These are phyloP conservation scores for Hypsizygus marmoreus DNA, from an alignment of 768 basidiomycete species.

Conservation along the genomic window DNA sequence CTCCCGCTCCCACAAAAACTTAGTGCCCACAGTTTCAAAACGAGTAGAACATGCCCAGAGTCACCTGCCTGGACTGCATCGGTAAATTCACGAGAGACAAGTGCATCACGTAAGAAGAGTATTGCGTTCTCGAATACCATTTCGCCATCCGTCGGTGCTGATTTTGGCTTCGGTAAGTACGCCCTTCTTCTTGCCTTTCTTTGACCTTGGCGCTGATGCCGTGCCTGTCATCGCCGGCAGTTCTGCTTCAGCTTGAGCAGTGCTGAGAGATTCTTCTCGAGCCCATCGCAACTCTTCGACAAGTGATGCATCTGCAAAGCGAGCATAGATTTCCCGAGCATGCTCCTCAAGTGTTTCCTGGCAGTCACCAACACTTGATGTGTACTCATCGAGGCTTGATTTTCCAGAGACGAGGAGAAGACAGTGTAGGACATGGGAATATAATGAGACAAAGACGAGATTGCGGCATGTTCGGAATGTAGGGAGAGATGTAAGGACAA, in stretches of 20 bases:
- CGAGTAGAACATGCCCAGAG: slow-evolving; percentile 27
- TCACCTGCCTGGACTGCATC: slow-evolving; percentile 34
- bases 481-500: slow-evolving; percentile 34
- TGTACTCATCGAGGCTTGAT: slow-evolving; percentile 20
- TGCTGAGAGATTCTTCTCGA: too few species aligned
- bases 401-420: slow-evolving; percentile 26
- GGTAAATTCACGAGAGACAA: slow-evolving; percentile 25
- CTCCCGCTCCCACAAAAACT: slow-evolving; percentile 17
- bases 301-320: too few species aligned
- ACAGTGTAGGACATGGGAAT: slow-evolving; percentile 34
- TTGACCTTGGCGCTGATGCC: too few species aligned
- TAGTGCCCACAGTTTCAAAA: slow-evolving; percentile 27
- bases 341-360: too few species aligned
- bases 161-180: too few species aligned
- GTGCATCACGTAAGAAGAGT: slow-evolving; percentile 30
- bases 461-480: slow-evolving; percentile 35
- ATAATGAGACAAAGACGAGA: slow-evolving; percentile 34
- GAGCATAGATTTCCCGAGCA: too few species aligned
- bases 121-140: slow-evolving; percentile 29
- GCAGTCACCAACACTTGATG: slow-evolving; percentile 8
- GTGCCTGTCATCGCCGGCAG: too few species aligned
- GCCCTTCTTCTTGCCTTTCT: too few species aligned
- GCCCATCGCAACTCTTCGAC: too few species aligned
- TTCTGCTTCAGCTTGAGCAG: too few species aligned
- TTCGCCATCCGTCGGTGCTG: too few species aligned